phyloP scores from a whole-genome alignment of 2,329 filamentous ascomycete species.

The Eutypa lata region DNA sequence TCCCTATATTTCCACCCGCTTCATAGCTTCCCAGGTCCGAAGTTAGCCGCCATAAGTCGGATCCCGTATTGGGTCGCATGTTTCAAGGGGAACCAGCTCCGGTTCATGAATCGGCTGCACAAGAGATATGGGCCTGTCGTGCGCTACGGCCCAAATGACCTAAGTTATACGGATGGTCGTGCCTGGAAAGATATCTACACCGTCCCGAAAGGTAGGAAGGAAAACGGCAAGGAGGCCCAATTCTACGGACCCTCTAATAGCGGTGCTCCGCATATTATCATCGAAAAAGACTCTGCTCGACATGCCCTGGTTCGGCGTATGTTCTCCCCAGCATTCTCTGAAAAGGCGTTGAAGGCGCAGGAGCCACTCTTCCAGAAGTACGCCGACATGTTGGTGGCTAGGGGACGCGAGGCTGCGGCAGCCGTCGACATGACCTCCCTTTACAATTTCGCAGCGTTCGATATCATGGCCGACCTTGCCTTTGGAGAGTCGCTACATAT shows the following conservation, averaged over 20 bases:
- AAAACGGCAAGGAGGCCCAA: slow-evolving; percentile 1
- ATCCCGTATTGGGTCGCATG: slow-evolving; percentile 19
- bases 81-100: background rate
- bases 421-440: slow-evolving; percentile 4
- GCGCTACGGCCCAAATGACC: background rate
- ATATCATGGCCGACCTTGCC: slow-evolving; percentile 8
- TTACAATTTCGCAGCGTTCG: slow-evolving; percentile 8
- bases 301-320: slow-evolving; percentile 4
- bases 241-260: background rate
- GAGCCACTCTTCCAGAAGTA: slow-evolving; percentile 9
- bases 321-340: slow-evolving; percentile 5
- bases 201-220: background rate
- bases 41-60: slow-evolving; percentile 15
- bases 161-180: slow-evolving; percentile 1
- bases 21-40: slow-evolving; percentile 15
- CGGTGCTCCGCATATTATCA: slow-evolving; percentile 1
- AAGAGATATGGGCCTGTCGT: slow-evolving; percentile 1
- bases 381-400: slow-evolving; percentile 2
- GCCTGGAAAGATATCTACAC: slow-evolving; percentile 3
- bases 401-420: slow-evolving; percentile 1
- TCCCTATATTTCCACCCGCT: slow-evolving; percentile 21
- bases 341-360: slow-evolving; percentile 7
- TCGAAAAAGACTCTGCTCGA: slow-evolving; percentile 1
- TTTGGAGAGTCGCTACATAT: slow-evolving; percentile 8
- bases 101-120: background rate